phyloP scores from a whole-genome alignment of 495 filamentous ascomycete species.

The Aspergillus ellipticus region DNA sequence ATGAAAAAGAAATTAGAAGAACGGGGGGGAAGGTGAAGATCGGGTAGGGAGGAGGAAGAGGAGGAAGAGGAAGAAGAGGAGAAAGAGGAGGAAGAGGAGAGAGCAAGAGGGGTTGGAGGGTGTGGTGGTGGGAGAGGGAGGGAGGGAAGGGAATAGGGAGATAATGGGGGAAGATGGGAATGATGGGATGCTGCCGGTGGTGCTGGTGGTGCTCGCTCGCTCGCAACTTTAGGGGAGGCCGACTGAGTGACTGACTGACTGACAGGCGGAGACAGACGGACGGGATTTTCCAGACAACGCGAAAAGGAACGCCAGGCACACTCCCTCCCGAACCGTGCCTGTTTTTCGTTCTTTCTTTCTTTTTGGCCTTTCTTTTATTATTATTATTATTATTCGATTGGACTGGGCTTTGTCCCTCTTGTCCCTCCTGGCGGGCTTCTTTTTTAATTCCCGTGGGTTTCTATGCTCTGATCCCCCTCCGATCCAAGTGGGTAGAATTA shows the following conservation, averaged over 20 bases:
- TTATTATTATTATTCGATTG: not conserved
- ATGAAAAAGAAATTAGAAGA: conserved; percentile 11
- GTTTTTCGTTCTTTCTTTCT: not conserved
- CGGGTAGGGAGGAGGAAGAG: conserved; percentile 15
- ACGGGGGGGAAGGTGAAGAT: conserved; percentile 12
- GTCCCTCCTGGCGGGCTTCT: not conserved
- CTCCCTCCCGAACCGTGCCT: conserved; percentile 1
- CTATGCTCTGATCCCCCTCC: not conserved
- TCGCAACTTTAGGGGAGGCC: conserved; percentile 18
- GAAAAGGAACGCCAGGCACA: conserved; percentile 16
- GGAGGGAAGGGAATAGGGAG: not conserved
- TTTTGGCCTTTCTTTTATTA: not conserved
- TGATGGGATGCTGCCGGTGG: conserved; percentile 15
- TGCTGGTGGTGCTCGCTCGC: not conserved
- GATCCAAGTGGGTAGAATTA: not conserved
- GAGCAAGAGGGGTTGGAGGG: conserved; percentile 7
- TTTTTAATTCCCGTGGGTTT: conserved; percentile 1
- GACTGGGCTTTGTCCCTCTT: not conserved
- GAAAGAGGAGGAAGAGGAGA: conserved; percentile 15
- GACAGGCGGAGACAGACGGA: conserved; percentile 27
- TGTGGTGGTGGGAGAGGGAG: not conserved
- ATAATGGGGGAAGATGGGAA: conserved; percentile 10
- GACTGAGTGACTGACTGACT: conserved; percentile 6
- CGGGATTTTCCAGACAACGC: conserved; percentile 21
- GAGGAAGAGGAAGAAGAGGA: conserved; percentile 15